Base-by-base conservation (phyloP, 306 rosid species). In the Boehmeria nivea region DNA sequence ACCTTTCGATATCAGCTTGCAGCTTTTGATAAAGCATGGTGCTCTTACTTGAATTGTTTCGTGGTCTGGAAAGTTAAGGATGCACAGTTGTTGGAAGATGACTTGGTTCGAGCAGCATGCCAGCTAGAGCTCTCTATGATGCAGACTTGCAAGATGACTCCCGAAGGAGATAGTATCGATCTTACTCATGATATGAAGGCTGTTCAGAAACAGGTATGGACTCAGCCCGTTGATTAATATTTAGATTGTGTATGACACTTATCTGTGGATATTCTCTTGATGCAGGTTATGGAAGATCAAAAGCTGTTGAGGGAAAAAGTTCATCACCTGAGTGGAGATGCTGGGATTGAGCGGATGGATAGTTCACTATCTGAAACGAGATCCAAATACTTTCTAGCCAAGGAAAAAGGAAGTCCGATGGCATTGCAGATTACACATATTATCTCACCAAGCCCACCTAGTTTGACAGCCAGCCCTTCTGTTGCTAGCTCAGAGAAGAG, bases 61-160 rank as follows among this genome's bases (percentile, higher is more conserved):
- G 96, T 83, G 60, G 69, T 60, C 3, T 91, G 98, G 98, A 91
- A 91, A 82, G 89, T 80, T 60, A 84, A 82, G 72, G 98, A 87
- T 82, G 98, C 98, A 22, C 83, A 67, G 55, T 71, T 65, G 13
- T 57, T 91, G 68, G 98, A 87, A 72, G 88, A 77, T n/a, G 98
- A 91, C 76, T 73, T 91, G 70, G 95, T 91, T 68, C 81, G 86
- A 78, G 96, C 98, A 66, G 98, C 95, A 51, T 91, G 98, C 74
- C 98, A 91, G 59, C 80, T 91, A 57, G 98, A 91, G 72, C 82
- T 88, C 59, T 91, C 98, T 48, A 91, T 91, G 95, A 77, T 91
- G 68, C 96, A 87, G 63, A 87, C 88, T 37, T 91, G 98, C 81
- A 87, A 82, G 80, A 65, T 91, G 65, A 80, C 93, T 36, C 73